Conservation (phyloP, 805 yeast species). For the Ogataea trehalophila region DNA sequence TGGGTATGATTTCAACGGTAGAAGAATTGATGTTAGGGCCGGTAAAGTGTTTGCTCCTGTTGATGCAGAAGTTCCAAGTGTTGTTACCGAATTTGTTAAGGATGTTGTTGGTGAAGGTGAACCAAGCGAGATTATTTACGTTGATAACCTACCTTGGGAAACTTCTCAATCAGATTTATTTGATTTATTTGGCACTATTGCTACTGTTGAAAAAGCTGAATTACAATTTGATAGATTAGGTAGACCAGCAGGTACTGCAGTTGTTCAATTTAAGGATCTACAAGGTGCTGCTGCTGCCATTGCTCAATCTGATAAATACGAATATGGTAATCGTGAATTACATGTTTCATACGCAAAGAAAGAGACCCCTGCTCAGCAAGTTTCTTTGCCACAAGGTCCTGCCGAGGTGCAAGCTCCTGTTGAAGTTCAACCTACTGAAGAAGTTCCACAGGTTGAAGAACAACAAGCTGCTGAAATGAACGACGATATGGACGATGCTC, state of each 20-base stretch:
- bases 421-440: not conserved
- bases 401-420: not conserved
- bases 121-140: slow-evolving; percentile 58
- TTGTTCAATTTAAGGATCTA: slow-evolving; percentile 64
- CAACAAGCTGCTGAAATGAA: not conserved
- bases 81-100: slow-evolving; percentile 51
- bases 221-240: slow-evolving; percentile 59
- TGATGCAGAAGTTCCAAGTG: slow-evolving; percentile 13
- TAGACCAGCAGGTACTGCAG: slow-evolving; percentile 78
- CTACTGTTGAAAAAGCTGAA: slow-evolving; percentile 71
- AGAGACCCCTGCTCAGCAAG: slow-evolving; percentile 1
- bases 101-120: slow-evolving; percentile 61
- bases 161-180: slow-evolving; percentile 81
- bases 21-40: slow-evolving; percentile 73
- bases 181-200: slow-evolving; percentile 83
- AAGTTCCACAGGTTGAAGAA: not conserved
- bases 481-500: slow-evolving; percentile 16
- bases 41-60: slow-evolving; percentile 38
- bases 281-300: slow-evolving; percentile 74
- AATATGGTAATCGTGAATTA: slow-evolving; percentile 77
- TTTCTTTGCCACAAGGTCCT: not conserved
- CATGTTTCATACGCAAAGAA: slow-evolving; percentile 61
- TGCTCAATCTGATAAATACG: slow-evolving; percentile 68
- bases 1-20: slow-evolving; percentile 70
- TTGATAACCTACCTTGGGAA: slow-evolving; percentile 79